A percentile compares a stretch with the other conserved stretches of the same genome.
Evolutionary conservation across 805 yeast species (phyloP).

Genomic region (Teunomyces panamensis): DNA sequence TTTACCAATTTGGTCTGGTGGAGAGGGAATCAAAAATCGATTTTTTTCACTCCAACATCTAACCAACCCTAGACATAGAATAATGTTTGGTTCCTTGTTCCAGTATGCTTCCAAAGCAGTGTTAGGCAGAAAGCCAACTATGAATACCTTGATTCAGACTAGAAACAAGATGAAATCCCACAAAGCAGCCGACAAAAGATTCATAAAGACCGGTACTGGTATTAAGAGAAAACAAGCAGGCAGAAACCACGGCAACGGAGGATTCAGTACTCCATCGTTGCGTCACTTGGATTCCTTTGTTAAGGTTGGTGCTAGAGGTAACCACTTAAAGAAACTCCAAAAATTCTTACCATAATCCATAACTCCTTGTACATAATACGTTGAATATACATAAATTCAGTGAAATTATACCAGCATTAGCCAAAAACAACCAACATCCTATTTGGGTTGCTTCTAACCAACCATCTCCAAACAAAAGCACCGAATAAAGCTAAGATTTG

Average conservation of each 20-base stretch:
- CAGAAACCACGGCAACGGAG: conserved; percentile 89
- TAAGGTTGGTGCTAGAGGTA: conserved; percentile 47
- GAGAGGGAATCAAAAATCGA: not conserved
- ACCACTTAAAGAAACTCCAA: conserved; percentile 58
- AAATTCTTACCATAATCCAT: conserved; percentile 40
- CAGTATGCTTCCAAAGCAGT: conserved; percentile 13
- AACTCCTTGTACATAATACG: conserved; percentile 5
- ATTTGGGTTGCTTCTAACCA: too few species aligned
- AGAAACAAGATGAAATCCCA: conserved; percentile 68
- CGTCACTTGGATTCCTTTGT: conserved; percentile 59
- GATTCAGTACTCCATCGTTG: conserved; percentile 68
- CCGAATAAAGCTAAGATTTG: too few species aligned
- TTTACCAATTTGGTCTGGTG: not conserved
- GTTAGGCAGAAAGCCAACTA: conserved; percentile 18
- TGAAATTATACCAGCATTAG: not conserved
- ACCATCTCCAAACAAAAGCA: too few species aligned
- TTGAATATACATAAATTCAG: not conserved
- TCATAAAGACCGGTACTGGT: conserved; percentile 72
- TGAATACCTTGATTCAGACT: conserved; percentile 31
- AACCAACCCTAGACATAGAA: not conserved
- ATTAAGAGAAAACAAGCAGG: conserved; percentile 62
- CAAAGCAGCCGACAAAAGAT: conserved; percentile 83
- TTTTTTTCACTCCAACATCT: not conserved
- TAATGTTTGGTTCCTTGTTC: conserved; percentile 12
- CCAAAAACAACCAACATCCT: too few species aligned